Conservation (phyloP, 768 basidiomycete species). For the Cystoderma amianthinum region DNA sequence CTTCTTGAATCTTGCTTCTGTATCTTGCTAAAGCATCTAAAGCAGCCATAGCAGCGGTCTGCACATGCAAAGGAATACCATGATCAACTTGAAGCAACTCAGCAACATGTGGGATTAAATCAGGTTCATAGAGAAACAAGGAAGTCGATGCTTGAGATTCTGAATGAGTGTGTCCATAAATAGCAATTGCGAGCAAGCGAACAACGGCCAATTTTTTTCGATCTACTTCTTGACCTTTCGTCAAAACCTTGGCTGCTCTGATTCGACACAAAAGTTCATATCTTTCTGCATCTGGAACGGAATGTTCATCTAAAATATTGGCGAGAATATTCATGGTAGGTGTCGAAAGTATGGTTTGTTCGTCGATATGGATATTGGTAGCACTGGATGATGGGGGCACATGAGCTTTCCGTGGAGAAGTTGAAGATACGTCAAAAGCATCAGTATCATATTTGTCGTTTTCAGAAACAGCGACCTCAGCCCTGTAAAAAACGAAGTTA, state of each 20-base stretch:
- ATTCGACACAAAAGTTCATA: constrained; percentile 87
- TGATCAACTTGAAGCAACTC: constrained; percentile 82
- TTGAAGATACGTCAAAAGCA: constrained; percentile 28
- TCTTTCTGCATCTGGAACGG: constrained; percentile 74
- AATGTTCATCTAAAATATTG: constrained; percentile 59
- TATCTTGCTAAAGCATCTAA: constrained; percentile 88
- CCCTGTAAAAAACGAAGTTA: constrained; percentile 75
- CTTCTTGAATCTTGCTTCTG: constrained; percentile 77
- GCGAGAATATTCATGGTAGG: constrained; percentile 72
- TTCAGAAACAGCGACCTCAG: constrained; percentile 38
- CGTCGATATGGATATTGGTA: constrained; percentile 54
- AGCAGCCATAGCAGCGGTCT: constrained; percentile 82
- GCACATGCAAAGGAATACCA: constrained; percentile 62
- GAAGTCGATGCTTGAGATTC: constrained; percentile 75
- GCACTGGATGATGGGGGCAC: constrained; percentile 40
- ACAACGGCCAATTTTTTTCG: constrained; percentile 77
- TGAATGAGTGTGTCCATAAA: constrained; percentile 81
- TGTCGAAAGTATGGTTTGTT: constrained; percentile 51
- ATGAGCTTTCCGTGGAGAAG: constrained; percentile 41
- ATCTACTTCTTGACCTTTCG: constrained; percentile 46
- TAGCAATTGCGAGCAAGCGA: constrained; percentile 82
- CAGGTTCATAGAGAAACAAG: constrained; percentile 92
- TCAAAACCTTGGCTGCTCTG: constrained; percentile 67
- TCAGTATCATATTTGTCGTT: constrained; percentile 42
- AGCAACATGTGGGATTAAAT: constrained; percentile 81